Conservation (phyloP, 2,329 filamentous ascomycete genomes). For the Botrytis squamosa region DNA sequence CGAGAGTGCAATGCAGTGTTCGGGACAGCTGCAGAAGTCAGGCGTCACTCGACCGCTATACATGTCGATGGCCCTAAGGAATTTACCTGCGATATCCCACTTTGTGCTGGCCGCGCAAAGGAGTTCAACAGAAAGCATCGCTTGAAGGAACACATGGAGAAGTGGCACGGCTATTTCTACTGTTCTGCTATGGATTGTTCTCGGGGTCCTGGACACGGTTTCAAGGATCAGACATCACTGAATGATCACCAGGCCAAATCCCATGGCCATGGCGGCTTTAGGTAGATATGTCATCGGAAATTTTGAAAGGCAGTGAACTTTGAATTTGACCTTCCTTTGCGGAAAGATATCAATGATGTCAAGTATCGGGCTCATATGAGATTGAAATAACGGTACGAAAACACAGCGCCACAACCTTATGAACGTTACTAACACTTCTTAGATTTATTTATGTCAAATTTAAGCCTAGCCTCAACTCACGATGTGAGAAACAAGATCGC, state of each 20-base stretch:
- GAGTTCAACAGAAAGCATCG: slow-evolving; percentile 3
- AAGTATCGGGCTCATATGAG: neutral
- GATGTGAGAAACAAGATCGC: too few species aligned
- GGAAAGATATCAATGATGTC: neutral
- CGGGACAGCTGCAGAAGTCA: neutral
- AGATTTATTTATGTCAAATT: neutral
- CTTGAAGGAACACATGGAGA: neutral
- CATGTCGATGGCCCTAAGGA: neutral
- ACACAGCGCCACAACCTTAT: too few species aligned
- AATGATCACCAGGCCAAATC: neutral
- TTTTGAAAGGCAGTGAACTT: neutral
- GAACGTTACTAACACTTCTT: neutral
- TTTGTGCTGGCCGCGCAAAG: neutral
- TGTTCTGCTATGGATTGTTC: neutral
- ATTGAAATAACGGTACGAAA: neutral
- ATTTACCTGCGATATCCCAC: neutral
- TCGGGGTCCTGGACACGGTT: neutral
- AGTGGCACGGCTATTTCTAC: neutral
- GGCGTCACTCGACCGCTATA: neutral
- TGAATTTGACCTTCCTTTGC: neutral
- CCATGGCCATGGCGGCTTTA: neutral
- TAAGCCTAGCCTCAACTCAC: neutral
- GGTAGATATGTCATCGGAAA: too few species aligned
- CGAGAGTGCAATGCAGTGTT: neutral
- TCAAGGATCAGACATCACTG: neutral